Percentiles rank a stretch among this genome's conserved stretches.
These are phyloP conservation scores for Sonneratia caseolaris DNA, from an alignment of 345 rosid species.

Conservation along the genomic window DNA sequence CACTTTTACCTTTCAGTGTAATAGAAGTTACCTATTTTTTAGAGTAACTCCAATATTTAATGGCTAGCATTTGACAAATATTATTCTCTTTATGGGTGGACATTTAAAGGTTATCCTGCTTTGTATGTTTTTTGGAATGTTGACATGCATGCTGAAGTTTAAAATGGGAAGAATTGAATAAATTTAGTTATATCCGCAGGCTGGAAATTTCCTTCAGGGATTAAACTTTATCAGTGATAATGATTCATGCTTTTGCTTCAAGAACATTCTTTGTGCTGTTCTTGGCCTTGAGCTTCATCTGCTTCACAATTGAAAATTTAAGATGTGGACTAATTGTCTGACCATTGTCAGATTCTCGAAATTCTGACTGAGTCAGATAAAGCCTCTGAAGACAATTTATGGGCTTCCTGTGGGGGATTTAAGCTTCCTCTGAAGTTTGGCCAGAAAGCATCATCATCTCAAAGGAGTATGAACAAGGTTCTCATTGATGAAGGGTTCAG, in stretches of 20 bases:
- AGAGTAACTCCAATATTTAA: neutral
- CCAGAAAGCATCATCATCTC: conserved; percentile 20
- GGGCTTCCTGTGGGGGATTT: conserved; percentile 41
- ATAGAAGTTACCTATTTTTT: neutral
- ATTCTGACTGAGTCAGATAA: conserved; percentile 47
- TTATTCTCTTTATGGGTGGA: neutral
- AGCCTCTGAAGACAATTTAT: conserved; percentile 30
- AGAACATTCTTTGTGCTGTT: neutral
- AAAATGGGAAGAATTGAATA: neutral
- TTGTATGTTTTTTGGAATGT: neutral
- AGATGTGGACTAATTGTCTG: neutral
- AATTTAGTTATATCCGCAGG: neutral
- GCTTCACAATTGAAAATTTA: neutral
- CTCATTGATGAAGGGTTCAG: conserved; percentile 31
- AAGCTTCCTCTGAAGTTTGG: conserved; percentile 24
- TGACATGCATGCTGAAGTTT: neutral
- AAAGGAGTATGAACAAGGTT: conserved; percentile 9
- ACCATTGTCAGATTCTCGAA: conserved; percentile 43
- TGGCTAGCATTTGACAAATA: neutral
- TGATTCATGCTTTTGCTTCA: neutral
- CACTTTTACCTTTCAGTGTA: neutral
- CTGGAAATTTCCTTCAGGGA: neutral
- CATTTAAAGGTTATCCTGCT: neutral
- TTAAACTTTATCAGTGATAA: neutral
- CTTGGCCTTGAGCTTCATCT: neutral